Conservation (phyloP, 2,329 filamentous ascomycete species). For the Hansfordia pulvinata region DNA sequence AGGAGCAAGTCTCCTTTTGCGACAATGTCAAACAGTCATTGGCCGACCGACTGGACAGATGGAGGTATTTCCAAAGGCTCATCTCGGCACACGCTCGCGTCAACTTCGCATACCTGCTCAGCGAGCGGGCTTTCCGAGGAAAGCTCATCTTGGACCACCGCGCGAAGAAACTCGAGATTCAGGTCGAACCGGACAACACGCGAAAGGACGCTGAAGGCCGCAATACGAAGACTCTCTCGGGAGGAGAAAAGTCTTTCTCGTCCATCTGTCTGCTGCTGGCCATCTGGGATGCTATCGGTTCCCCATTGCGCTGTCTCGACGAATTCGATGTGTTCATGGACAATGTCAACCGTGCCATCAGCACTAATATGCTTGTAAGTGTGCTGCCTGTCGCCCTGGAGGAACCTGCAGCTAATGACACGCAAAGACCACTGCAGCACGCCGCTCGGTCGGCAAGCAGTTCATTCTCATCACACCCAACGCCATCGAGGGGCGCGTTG, state of each 20-base stretch:
- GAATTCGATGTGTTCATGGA: slow-evolving; percentile 99
- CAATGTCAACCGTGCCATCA: slow-evolving; percentile 83
- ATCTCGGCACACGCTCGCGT: slow-evolving; percentile 79
- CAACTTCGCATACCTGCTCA: slow-evolving; percentile 79
- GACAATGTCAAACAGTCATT: slow-evolving; percentile 44
- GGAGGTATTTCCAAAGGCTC: slow-evolving; percentile 66
- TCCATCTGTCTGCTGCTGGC: slow-evolving; percentile 87
- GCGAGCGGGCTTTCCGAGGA: slow-evolving; percentile 80
- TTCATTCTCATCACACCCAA: slow-evolving; percentile 96
- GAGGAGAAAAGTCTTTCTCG: slow-evolving; percentile 95
- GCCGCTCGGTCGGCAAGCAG: slow-evolving; percentile 77
- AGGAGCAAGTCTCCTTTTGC: slow-evolving; percentile 27
- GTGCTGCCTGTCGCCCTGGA: neutral
- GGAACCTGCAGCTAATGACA: slow-evolving; percentile 8
- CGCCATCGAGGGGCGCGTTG: slow-evolving; percentile 50
- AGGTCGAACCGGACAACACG: slow-evolving; percentile 60
- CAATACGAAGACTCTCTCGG: slow-evolving; percentile 83
- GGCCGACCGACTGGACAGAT: slow-evolving; percentile 56
- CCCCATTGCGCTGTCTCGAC: slow-evolving; percentile 84
- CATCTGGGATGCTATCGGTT: slow-evolving; percentile 97
- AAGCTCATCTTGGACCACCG: slow-evolving; percentile 67
- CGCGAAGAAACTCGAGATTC: slow-evolving; percentile 60
- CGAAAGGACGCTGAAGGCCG: slow-evolving; percentile 56
- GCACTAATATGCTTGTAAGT: slow-evolving; percentile 83
- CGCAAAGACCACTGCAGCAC: slow-evolving; percentile 62